Conservation (phyloP, 1,284 basidiomycete species). For the Ceratobasidium sp. region DNA sequence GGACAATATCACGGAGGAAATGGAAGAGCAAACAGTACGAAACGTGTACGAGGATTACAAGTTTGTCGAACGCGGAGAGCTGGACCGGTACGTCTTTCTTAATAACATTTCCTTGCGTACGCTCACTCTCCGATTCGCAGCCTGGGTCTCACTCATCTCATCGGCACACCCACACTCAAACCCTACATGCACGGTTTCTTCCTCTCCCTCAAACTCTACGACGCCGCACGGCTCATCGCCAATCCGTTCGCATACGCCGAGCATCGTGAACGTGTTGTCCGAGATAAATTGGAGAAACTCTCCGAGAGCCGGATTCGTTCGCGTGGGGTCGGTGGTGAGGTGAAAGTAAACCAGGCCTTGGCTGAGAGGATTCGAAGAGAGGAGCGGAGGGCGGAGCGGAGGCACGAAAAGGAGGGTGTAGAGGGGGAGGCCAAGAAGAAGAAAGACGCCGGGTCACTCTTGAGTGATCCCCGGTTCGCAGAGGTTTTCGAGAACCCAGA, state of each 20-base stretch:
- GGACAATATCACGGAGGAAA: conserved; percentile 97
- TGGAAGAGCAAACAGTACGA: conserved; percentile 84
- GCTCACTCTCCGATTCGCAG: conserved; percentile 53
- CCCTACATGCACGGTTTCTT: conserved; percentile 99
- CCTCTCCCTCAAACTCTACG: conserved; percentile 92
- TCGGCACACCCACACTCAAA: conserved; percentile 93
- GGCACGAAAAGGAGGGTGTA: conserved; percentile 50
- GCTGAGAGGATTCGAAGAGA: conserved; percentile 84
- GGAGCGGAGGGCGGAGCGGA: conserved; percentile 68
- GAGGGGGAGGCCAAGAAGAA: conserved; percentile 48
- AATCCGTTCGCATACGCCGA: conserved; percentile 97
- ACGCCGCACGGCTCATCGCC: conserved; percentile 91
- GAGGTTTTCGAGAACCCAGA: conserved; percentile 93
- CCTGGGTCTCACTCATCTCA: conserved; percentile 89
- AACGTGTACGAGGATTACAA: conserved; percentile 95
- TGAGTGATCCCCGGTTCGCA: conserved; percentile 89
- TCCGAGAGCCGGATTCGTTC: conserved; percentile 90
- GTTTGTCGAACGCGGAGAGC: conserved; percentile 89
- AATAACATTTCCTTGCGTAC: neutral
- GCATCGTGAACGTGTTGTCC: conserved; percentile 85
- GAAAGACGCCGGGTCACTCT: conserved; percentile 60
- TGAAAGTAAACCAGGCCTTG: conserved; percentile 91
- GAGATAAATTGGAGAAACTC: conserved; percentile 90
- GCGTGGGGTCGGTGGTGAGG: conserved; percentile 63
- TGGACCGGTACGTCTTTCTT: conserved; percentile 71